phyloP scores from a whole-genome alignment of 306 rosid genomes.

The Cyamopsis tetragonoloba region DNA sequence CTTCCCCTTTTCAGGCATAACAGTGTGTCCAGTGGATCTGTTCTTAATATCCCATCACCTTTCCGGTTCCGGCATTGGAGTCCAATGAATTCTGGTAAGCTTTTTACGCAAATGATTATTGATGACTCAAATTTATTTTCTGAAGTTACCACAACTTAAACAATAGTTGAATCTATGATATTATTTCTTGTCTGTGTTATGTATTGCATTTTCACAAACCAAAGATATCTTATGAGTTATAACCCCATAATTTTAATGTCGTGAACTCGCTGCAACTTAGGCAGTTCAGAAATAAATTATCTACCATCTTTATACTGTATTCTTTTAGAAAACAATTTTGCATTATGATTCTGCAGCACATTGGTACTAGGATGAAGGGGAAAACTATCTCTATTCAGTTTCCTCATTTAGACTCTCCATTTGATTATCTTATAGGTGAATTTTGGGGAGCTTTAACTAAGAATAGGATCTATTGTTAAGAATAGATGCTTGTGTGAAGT shows the following conservation, averaged over 20 bases:
- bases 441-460: not conserved
- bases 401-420: slow-evolving; percentile 4
- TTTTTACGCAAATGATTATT: slow-evolving; percentile 12
- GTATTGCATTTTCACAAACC: not conserved
- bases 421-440: not conserved
- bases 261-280: not conserved
- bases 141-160: not conserved
- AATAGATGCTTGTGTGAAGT: not conserved
- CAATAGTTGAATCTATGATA: not conserved
- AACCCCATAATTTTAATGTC: not conserved
- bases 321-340: not conserved
- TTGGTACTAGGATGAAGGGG: not conserved
- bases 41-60: slow-evolving; percentile 69
- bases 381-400: not conserved
- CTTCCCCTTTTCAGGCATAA: slow-evolving; percentile 84
- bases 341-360: not conserved
- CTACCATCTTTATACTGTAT: slow-evolving; percentile 1
- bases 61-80: slow-evolving; percentile 87
- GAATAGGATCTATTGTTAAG: not conserved
- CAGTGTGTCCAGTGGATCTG: slow-evolving; percentile 57
- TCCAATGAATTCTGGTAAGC: slow-evolving; percentile 84
- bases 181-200: not conserved
- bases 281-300: not conserved
- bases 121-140: not conserved
- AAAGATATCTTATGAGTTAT: slow-evolving; percentile 15